Base-by-base conservation (phyloP, 1,284 basidiomycete genomes). In the Trametes sp. region DNA sequence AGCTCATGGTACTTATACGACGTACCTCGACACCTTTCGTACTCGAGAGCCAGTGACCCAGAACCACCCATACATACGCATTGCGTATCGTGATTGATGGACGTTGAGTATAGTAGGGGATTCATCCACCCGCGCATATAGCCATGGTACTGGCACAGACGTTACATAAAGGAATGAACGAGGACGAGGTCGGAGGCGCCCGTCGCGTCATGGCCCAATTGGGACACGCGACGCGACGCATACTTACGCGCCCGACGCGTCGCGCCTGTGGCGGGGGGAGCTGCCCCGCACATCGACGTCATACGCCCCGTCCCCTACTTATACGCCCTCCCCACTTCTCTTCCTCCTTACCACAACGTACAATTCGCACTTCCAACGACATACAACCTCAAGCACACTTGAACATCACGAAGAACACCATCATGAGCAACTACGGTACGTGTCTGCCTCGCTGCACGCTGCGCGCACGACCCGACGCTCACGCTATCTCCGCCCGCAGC, bases 381-480 rank as follows among this genome's bases (percentile, higher is more conserved):
- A 44, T 45, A 33, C 49, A 51, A n/a, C n/a, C n/a, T n/a, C n/a
- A n/a, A n/a, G 31, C 31, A 33, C 31, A 5, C 5, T 33, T 33
- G n/a, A n/a, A n/a, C n/a, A n/a, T n/a, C n/a, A n/a, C n/a, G n/a
- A n/a, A n/a, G n/a, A n/a, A n/a, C n/a, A 10, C 4, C 42, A 24
- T 19, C 36, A 59, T 59, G 58, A 54, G 51, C 58, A 54, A 54
- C 51, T 54, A 54, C 58, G 51, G 58, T 59, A 54, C 33, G 57
- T 21, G 7, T 24, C 21, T 13, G 16, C 26, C 44, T 48, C 7
- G n/a, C 29, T 14, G 21, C 38, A 19, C 38, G n/a, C 38, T n/a
- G 14, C 5, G 5, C 1, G 2, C 31, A 23, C n/a, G 14, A 29
- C 8, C 26, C 1, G 14, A 1, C 19, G 11, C 5, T 14, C 8